Evolutionary conservation across 208 protist species (phyloP), one percentile per base, ranked within the genome.

Genomic region (Crithidia acanthocephali): DNA sequence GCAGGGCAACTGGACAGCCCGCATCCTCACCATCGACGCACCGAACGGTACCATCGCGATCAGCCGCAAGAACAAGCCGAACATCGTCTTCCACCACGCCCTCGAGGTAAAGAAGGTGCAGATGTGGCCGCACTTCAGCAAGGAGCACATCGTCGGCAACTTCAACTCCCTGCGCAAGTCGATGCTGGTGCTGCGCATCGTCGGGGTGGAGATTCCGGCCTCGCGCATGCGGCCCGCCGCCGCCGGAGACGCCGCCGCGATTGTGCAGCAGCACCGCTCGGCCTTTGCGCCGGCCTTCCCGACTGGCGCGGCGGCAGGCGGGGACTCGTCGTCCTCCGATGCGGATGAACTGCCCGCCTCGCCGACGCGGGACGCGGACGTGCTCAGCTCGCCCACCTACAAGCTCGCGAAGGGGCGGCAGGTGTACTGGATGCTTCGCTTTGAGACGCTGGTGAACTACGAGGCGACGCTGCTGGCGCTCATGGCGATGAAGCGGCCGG

Each of bases 61-160:
- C 58, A 63, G 58, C 35, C 58, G 58, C 42, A 63, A 63, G 58
- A 48, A 63, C 40, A 32, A 27, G 11, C 42, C 42, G 2, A 63
- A 20, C 42, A 16, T 51, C 27, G 40, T 63, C n/a, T 27, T 35
- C 22, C 42, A 48, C 40, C 40, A 63, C 27, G 35, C 42, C 5
- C 16, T 48, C 18, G 23, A 63, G 18, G 40, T 51, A 4, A 30
- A 35, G 40, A 42, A 28, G 13, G 58, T 63, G 58, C 58, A 63
- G 58, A 51, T 63, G 58, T 63, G 58, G 58, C 58, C 58, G 22
- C 35, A 63, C 42, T 63, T 63, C 58, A 63, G 58, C 42, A 30
- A n/a, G 25, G 42, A 35, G 13, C 40, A 48, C 35, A 51, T 51
- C 58, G 40, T 63, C 16, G 58, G 35, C 40, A 63, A 51, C 42